phyloP scores from a whole-genome alignment of 1,139 yeast species.

The Candida glucosophila region DNA sequence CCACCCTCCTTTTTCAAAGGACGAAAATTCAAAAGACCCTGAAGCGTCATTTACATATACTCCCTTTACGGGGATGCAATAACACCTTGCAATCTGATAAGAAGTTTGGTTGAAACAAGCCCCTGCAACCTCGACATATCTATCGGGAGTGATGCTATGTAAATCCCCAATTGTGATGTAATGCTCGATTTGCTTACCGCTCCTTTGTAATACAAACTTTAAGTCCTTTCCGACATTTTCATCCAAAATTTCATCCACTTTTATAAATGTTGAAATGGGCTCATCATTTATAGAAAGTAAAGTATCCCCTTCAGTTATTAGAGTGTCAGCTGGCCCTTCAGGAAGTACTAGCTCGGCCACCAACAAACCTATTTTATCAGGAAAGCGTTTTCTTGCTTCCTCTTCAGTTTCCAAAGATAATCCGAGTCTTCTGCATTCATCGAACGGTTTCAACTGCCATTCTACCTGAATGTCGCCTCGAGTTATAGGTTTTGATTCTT shows the following conservation, averaged over 20 bases:
- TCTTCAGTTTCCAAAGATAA: constrained; percentile 69
- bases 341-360: constrained; percentile 82
- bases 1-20: constrained; percentile 54
- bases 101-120: constrained; percentile 80
- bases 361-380: constrained; percentile 69
- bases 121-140: constrained; percentile 78
- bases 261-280: constrained; percentile 60
- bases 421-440: constrained; percentile 85
- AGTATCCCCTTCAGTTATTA: constrained; percentile 79
- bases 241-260: constrained; percentile 81
- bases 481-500: constrained; percentile 48
- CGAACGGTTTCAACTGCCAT: constrained; percentile 81
- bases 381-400: constrained; percentile 59
- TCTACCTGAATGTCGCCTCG: constrained; percentile 85
- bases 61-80: constrained; percentile 77
- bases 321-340: constrained; percentile 75
- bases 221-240: constrained; percentile 54
- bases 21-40: constrained; percentile 65
- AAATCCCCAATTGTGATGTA: constrained; percentile 60
- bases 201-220: constrained; percentile 59
- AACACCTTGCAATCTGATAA: constrained; percentile 81
- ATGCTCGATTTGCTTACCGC: constrained; percentile 52
- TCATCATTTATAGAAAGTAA: constrained; percentile 64
- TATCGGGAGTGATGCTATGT: constrained; percentile 74
- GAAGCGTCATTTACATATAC: constrained; percentile 73